Evolutionary conservation across 2,329 filamentous ascomycete species (phyloP).

Genomic region (Arthrobotrys sinensis): DNA sequence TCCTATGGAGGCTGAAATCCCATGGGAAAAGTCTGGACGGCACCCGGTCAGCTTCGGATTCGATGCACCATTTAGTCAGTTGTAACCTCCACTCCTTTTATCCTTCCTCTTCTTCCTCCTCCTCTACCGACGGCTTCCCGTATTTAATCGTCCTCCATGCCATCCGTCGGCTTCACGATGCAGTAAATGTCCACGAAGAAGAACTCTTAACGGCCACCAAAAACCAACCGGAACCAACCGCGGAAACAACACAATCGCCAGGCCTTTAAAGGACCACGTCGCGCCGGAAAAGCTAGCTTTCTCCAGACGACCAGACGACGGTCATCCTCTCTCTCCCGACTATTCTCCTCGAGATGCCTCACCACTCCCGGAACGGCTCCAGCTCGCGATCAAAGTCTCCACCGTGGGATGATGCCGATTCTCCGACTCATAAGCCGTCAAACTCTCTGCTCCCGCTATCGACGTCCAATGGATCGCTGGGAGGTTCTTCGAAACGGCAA

Average conservation of each 20-base stretch:
- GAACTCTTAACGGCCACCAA: background rate
- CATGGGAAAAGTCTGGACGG: conserved; percentile 29
- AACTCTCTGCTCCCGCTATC: conserved; percentile 49
- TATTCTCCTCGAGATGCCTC: conserved; percentile 20
- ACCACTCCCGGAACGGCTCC: conserved; percentile 51
- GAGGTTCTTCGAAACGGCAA: conserved; percentile 29
- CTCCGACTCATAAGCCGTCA: conserved; percentile 24
- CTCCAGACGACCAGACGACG: background rate
- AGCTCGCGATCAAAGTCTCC: conserved; percentile 49
- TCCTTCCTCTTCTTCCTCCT: conserved; percentile 1
- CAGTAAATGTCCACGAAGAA: background rate
- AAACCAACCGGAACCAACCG: background rate
- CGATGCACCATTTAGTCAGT: background rate
- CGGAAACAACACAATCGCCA: conserved; percentile 10
- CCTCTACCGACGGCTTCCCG: background rate
- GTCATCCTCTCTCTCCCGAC: background rate
- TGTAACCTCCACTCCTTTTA: conserved; percentile 6
- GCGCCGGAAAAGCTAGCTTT: conserved; percentile 10
- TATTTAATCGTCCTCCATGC: background rate
- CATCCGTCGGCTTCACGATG: conserved; percentile 3
- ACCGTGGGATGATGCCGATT: conserved; percentile 48
- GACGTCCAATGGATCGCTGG: conserved; percentile 38
- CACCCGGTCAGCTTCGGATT: conserved; percentile 27
- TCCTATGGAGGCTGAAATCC: conserved; percentile 30
- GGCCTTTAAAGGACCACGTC: conserved; percentile 19